phyloP scores from a whole-genome alignment of 2,329 filamentous ascomycete species.

The Ceratocystis eucalypticola region DNA sequence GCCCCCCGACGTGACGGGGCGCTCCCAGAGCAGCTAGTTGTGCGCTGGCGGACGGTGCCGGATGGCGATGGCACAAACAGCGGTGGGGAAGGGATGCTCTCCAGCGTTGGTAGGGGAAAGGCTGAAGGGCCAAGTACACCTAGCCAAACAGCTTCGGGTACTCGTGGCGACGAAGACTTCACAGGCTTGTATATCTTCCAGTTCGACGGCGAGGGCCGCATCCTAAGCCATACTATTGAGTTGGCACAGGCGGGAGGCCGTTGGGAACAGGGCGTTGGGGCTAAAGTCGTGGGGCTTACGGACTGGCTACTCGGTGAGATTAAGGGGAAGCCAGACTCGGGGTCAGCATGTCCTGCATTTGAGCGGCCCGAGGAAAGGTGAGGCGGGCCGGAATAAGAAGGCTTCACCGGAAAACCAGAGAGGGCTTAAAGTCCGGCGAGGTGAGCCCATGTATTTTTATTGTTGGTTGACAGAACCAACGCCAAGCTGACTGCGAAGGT shows the following conservation, averaged over 20 bases:
- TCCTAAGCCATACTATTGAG: constrained; percentile 84
- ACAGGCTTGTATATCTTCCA: constrained; percentile 89
- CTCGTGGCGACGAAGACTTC: constrained; percentile 49
- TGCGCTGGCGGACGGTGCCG: constrained; percentile 56
- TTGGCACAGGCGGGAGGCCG: constrained; percentile 72
- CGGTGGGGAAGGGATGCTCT: constrained; percentile 27
- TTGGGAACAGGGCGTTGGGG: constrained; percentile 68
- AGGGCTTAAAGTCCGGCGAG: neutral
- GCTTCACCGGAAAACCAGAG: neutral
- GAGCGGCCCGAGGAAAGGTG: neutral
- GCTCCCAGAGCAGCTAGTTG: constrained; percentile 66
- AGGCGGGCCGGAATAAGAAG: neutral
- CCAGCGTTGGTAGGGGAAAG: neutral
- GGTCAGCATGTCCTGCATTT: constrained; percentile 19
- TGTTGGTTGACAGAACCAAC: neutral
- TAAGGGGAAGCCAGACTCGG: constrained; percentile 15
- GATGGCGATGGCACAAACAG: constrained; percentile 23
- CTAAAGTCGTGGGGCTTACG: constrained; percentile 77
- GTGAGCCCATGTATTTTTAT: neutral
- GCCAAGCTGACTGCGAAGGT: neutral
- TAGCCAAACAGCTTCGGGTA: constrained; percentile 18
- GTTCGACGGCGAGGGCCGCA: constrained; percentile 75
- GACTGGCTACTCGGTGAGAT: constrained; percentile 87
- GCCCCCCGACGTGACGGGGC: constrained; percentile 39
- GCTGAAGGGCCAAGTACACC: constrained; percentile 29